A percentile compares a stretch with the other conserved stretches of the same genome.
Evolutionary conservation across 495 filamentous ascomycete species (phyloP).

Genomic region (Aspergillus carlsbadensis): DNA sequence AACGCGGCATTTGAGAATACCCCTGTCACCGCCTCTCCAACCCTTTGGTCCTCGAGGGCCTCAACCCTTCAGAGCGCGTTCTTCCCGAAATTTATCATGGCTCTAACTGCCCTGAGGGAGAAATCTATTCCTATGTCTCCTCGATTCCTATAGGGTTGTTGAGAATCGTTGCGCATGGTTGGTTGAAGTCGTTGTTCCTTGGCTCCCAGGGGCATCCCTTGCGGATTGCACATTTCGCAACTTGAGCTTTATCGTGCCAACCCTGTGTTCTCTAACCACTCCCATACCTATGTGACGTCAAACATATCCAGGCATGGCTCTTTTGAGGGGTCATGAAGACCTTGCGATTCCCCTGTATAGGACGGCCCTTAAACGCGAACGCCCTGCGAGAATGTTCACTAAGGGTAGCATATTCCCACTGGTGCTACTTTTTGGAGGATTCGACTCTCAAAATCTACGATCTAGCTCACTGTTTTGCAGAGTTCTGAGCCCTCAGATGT

Average conservation of each 20-base stretch:
- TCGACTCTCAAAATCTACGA: slow-evolving; percentile 14
- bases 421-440: slow-evolving; percentile 12
- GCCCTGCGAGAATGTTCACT: slow-evolving; percentile 25
- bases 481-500: slow-evolving; percentile 5
- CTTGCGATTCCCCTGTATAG: slow-evolving; percentile 36
- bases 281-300: slow-evolving; percentile 44
- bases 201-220: slow-evolving; percentile 38
- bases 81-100: slow-evolving; percentile 6
- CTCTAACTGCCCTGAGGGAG: slow-evolving; percentile 10
- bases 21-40: slow-evolving; percentile 13
- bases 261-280: slow-evolving; percentile 25
- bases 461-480: neutral
- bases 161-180: slow-evolving; percentile 24
- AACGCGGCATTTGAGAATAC: slow-evolving; percentile 28
- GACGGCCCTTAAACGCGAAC: slow-evolving; percentile 33
- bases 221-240: slow-evolving; percentile 34
- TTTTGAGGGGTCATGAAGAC: slow-evolving; percentile 31
- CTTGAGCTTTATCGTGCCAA: slow-evolving; percentile 29
- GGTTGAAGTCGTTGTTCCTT: slow-evolving; percentile 25
- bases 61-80: neutral
- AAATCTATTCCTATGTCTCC: slow-evolving; percentile 10
- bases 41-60: slow-evolving; percentile 2
- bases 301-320: slow-evolving; percentile 51
- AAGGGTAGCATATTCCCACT: slow-evolving; percentile 24
- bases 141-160: slow-evolving; percentile 20